Conservation (phyloP, 768 basidiomycete species). For the Tricholoma sp. region DNA sequence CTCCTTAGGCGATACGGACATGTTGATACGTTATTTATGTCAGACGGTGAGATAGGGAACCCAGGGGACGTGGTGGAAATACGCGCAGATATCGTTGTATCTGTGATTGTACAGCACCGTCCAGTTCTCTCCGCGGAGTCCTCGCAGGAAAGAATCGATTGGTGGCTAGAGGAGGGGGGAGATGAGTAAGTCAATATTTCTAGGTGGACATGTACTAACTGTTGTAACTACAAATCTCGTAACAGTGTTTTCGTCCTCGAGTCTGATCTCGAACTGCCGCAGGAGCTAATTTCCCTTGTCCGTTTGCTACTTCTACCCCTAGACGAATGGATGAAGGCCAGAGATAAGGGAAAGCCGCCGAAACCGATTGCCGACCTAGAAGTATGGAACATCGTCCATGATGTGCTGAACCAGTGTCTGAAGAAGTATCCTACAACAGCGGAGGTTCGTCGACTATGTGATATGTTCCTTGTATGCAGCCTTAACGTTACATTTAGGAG, state of each 20-base stretch:
- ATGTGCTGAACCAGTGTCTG: conserved; percentile 47
- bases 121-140: conserved; percentile 18
- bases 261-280: conserved; percentile 45
- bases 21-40: conserved; percentile 68
- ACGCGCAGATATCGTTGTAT: conserved; percentile 63
- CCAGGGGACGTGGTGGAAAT: conserved; percentile 80
- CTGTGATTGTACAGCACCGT: conserved; percentile 24
- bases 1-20: conserved; percentile 94
- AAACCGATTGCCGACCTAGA: conserved; percentile 56
- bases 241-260: conserved; percentile 54
- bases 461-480: background rate
- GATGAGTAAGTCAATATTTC: conserved; percentile 64
- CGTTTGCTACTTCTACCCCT: conserved; percentile 54
- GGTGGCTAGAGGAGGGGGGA: conserved; percentile 88
- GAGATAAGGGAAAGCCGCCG: conserved; percentile 65
- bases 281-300: conserved; percentile 57
- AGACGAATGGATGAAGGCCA: conserved; percentile 55
- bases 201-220: background rate
- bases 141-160: conserved; percentile 69
- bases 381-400: conserved; percentile 40
- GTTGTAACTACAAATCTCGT: background rate
- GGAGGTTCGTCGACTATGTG: conserved; percentile 39
- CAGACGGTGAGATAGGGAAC: conserved; percentile 52
- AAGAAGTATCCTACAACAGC: conserved; percentile 53
- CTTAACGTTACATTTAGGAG: conserved; percentile 24